Evolutionary conservation across 2,329 filamentous ascomycete species (phyloP).

Genomic region (Apiospora pterosperma): DNA sequence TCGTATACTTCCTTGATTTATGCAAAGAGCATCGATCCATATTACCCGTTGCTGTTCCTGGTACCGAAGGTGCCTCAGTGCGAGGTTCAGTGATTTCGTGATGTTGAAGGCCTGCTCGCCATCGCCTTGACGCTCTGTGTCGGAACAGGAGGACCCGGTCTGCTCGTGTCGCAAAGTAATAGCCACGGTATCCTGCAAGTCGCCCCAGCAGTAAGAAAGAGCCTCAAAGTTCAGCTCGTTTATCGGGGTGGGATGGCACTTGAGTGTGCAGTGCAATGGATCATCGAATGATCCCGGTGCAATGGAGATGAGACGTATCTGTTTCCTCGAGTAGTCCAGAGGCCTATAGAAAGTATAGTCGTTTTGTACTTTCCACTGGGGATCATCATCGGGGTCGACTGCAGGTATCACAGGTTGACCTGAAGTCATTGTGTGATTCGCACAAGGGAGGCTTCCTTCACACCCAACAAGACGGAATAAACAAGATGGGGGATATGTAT

Average conservation of each 20-base stretch:
- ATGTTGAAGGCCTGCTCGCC: slow-evolving; percentile 4
- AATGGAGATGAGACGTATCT: slow-evolving; percentile 6
- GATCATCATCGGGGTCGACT: neutral
- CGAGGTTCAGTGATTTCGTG: neutral
- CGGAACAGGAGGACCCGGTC: neutral
- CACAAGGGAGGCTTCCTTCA: neutral
- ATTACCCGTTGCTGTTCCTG: neutral
- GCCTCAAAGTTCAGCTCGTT: neutral
- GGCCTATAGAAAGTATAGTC: slow-evolving; percentile 6
- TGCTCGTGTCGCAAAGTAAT: slow-evolving; percentile 5
- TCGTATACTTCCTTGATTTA: slow-evolving; percentile 7
- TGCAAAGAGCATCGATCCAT: slow-evolving; percentile 8
- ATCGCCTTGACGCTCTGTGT: neutral
- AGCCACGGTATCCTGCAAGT: slow-evolving; percentile 1
- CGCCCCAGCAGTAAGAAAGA: slow-evolving; percentile 7
- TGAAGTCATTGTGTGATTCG: neutral
- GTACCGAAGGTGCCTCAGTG: neutral
- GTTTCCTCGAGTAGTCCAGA: slow-evolving; percentile 4
- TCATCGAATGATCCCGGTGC: neutral
- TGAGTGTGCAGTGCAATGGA: slow-evolving; percentile 4
- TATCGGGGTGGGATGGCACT: neutral
- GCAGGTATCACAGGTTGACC: neutral
- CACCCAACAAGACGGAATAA: neutral
- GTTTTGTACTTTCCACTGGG: slow-evolving; percentile 8
- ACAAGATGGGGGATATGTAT: neutral